Conservation (phyloP, 2,329 filamentous ascomycete genomes). For the Xylariaceae sp. region DNA sequence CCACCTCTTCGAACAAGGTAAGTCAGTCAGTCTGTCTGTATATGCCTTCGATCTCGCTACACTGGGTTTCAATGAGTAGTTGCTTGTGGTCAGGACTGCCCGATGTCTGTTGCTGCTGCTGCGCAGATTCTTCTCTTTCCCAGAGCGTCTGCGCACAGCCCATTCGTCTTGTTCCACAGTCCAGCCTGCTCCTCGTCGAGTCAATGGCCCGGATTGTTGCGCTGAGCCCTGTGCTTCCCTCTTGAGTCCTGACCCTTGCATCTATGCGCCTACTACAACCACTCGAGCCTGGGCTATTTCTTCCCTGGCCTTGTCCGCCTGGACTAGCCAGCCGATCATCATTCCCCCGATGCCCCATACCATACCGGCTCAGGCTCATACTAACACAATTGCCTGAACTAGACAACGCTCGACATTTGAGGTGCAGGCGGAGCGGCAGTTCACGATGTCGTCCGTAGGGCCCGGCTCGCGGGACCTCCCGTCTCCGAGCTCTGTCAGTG, state of each 20-base stretch:
- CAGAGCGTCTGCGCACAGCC: conserved; percentile 2
- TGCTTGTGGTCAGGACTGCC: too few relatives aligned
- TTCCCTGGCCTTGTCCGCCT: not conserved
- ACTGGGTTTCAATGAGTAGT: not conserved
- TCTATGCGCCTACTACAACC: conserved; percentile 1
- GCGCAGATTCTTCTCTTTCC: not conserved
- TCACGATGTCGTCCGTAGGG: conserved; percentile 32
- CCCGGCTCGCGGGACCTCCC: conserved; percentile 15
- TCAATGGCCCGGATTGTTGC: conserved; percentile 2
- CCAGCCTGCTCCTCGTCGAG: conserved; percentile 1
- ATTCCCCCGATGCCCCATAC: too few relatives aligned
- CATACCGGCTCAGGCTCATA: conserved; percentile 5
- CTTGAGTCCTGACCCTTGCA: not conserved
- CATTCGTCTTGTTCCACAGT: conserved; percentile 3
- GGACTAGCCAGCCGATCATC: not conserved
- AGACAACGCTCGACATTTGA: conserved; percentile 28
- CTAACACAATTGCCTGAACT: conserved; percentile 34
- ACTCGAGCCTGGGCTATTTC: not conserved
- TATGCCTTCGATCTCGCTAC: not conserved
- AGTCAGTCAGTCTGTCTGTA: too few relatives aligned
- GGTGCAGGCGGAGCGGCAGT: conserved; percentile 19
- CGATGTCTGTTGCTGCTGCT: not conserved
- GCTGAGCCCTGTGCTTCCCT: not conserved
- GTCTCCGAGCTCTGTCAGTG: conserved; percentile 8
- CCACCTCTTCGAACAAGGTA: conserved; percentile 13